These are phyloP conservation scores for Alternaria arbusti DNA, from an alignment of 2,329 filamentous ascomycete genomes.

Conservation along the genomic window DNA sequence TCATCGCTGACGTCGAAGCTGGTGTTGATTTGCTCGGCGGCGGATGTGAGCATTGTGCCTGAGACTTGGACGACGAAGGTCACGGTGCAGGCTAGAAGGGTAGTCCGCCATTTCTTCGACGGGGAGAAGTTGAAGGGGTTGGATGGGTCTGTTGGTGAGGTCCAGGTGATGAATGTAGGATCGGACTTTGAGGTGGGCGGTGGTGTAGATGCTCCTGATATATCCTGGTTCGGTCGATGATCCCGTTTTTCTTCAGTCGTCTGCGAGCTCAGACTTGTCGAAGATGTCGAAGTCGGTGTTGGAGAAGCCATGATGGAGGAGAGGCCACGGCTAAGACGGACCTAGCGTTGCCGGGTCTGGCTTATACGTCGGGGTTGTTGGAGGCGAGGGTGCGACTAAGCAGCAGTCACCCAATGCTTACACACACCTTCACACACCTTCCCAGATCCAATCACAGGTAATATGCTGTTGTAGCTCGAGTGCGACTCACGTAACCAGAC, in stretches of 20 bases:
- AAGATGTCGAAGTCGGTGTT: background rate
- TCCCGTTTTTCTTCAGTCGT: background rate
- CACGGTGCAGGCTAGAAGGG: slow-evolving; percentile 53
- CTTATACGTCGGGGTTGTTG: background rate
- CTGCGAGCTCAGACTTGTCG: background rate
- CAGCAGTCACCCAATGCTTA: background rate
- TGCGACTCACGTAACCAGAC: background rate
- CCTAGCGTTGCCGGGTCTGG: background rate
- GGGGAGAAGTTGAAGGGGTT: slow-evolving; percentile 53
- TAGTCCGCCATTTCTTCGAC: slow-evolving; percentile 52
- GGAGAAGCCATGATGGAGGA: background rate
- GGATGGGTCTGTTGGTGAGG: slow-evolving; percentile 27
- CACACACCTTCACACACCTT: background rate
- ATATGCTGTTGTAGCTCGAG: background rate
- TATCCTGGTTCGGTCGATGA: background rate
- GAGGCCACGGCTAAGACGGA: background rate
- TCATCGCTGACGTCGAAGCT: slow-evolving; percentile 50
- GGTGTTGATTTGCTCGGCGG: slow-evolving; percentile 44
- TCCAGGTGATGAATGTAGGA: slow-evolving; percentile 24
- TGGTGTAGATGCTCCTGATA: background rate
- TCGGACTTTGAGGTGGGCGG: background rate
- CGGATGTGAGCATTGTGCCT: slow-evolving; percentile 43
- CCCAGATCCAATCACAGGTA: background rate
- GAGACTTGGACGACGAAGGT: slow-evolving; percentile 43
- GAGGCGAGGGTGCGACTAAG: background rate